phyloP scores from a whole-genome alignment of 2,329 filamentous ascomycete species.

The Penicillium sp. region DNA sequence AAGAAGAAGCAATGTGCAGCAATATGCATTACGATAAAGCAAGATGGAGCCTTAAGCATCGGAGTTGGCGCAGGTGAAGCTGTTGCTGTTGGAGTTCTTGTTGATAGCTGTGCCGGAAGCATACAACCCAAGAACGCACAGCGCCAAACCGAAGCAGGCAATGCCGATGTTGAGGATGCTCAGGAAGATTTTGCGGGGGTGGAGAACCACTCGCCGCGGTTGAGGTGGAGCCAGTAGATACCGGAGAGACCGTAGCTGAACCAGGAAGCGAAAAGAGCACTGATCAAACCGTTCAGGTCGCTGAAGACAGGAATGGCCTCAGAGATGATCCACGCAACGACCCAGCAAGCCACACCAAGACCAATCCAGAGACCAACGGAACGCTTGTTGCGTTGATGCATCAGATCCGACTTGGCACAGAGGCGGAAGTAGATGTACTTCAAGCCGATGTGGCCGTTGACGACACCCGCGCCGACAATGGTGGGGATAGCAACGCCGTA shows the following conservation, averaged over 20 bases:
- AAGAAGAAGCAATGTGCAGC: neutral
- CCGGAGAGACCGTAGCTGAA: conserved; percentile 44
- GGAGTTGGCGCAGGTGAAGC: conserved; percentile 43
- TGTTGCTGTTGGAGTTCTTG: conserved; percentile 30
- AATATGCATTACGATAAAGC: neutral
- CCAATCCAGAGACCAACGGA: conserved; percentile 60
- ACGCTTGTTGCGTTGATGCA: conserved; percentile 49
- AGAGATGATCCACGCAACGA: conserved; percentile 65
- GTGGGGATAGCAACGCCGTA: conserved; percentile 69
- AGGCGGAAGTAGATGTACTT: conserved; percentile 67
- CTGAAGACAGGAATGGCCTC: conserved; percentile 70
- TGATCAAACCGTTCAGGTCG: conserved; percentile 62
- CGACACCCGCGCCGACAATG: conserved; percentile 68
- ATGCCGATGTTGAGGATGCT: conserved; percentile 47
- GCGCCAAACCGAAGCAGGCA: conserved; percentile 32
- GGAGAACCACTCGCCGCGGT: conserved; percentile 44
- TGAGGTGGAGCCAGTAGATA: conserved; percentile 52
- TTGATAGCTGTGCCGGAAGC: conserved; percentile 26
- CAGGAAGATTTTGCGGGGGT: conserved; percentile 46
- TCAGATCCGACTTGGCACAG: conserved; percentile 58
- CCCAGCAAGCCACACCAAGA: conserved; percentile 59
- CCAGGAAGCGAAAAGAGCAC: conserved; percentile 28
- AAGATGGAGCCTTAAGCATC: conserved; percentile 12
- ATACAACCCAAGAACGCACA: conserved; percentile 29
- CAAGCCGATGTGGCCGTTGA: conserved; percentile 65